A percentile compares a stretch with the other conserved stretches of the same genome.
These are phyloP conservation scores for Prunus fruticosa DNA, from an alignment of 306 rosid genomes.

Conservation along the genomic window DNA sequence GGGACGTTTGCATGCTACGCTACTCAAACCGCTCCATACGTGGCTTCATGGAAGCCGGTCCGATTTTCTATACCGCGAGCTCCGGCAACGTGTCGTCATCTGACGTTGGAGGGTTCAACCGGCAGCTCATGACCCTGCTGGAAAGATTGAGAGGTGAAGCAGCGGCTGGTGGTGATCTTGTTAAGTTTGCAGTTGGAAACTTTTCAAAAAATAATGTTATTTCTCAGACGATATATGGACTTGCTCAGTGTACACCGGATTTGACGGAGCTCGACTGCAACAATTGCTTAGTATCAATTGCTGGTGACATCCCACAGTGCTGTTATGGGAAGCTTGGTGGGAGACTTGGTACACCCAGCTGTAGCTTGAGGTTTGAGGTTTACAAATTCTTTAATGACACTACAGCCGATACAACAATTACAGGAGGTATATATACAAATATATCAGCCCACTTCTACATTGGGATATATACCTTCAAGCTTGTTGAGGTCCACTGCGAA, in stretches of 20 bases:
- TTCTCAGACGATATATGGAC: conserved; percentile 9
- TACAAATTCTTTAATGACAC: not conserved
- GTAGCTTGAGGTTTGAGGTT: conserved; percentile 8
- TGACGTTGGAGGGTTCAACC: not conserved
- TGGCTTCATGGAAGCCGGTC: not conserved
- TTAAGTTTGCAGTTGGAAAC: conserved; percentile 12
- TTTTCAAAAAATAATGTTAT: not conserved
- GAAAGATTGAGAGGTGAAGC: not conserved
- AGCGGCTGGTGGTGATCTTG: not conserved
- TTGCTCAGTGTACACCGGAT: conserved; percentile 21
- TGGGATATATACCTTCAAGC: too few species aligned
- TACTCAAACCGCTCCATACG: conserved; percentile 11
- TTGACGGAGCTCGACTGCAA: not conserved
- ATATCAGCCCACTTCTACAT: too few species aligned
- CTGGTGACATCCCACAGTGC: not conserved
- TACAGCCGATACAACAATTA: not conserved
- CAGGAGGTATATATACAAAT: not conserved
- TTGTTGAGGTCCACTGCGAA: too few species aligned
- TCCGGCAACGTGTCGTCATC: not conserved
- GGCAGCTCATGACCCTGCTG: not conserved
- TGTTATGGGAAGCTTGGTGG: conserved; percentile 9
- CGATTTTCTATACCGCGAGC: too few species aligned
- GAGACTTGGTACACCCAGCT: not conserved
- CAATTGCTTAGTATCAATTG: not conserved
- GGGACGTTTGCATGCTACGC: conserved; percentile 16